Base-by-base conservation (phyloP, 169 alveolate genomes). In the Eimeria falciformis region DNA sequence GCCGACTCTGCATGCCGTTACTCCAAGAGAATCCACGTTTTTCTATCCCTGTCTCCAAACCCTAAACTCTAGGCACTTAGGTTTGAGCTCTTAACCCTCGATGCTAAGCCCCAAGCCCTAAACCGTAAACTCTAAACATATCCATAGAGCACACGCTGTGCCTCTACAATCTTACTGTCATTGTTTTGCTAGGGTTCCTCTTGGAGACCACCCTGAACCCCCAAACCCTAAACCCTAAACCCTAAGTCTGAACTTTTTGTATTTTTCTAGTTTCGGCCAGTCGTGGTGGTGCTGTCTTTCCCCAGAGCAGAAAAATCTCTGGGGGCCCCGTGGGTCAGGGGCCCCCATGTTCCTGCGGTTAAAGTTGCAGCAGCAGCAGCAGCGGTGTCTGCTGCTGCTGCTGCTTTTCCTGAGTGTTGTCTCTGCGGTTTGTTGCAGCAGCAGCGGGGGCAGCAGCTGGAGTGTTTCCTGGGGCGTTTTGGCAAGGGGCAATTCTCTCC, bases 261-360 rank as follows among this genome's bases (percentile, higher is more conserved):
- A 71, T 7, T 14, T 37, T 1, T 11, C 33, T 2, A 3, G 17
- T 33, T 37, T 47, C 50, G 27, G 79, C 25, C 14, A n/a, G 53
- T 5, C 14, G 40, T 12, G 37, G 33, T 29, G 47, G 25, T 33
- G 82, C 40, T 55, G 37, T 18, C 56, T 4, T 40, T 55, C 3
- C 9, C 6, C 82, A 71, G 4, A n/a, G n/a, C n/a, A n/a, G n/a
- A n/a, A n/a, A n/a, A n/a, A n/a, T 18, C 27, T 0, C 55, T 58
- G 86, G 66, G 86, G 86, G 46, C 66, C 86, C 86, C 65, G 1
- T 12, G 45, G 86, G 66, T 27, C 40, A 77, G 86, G 86, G 86
- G 86, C 86, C 86, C 86, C 86, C 86, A 77, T 77, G 86, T 77
- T 43, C 29, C 77, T 40, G 17, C 88, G 37, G 68, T 18, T 29